Evolutionary conservation across 176 grass and related monocot genomes (phyloP).

Genomic region (Olyra latifolia): DNA sequence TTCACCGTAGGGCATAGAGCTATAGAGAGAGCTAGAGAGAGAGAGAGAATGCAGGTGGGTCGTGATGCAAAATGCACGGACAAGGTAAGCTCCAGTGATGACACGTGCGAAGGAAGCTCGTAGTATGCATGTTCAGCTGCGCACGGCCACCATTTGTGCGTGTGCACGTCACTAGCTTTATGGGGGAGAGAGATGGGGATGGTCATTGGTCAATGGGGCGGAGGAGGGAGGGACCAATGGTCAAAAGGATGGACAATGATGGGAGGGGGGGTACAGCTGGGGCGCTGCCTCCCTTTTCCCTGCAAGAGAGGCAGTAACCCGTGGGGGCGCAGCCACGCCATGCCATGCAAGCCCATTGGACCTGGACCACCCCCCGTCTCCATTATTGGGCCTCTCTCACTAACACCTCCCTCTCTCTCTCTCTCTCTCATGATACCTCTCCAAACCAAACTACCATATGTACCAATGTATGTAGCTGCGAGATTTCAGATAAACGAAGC

Average conservation of each 20-base stretch:
- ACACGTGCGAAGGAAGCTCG: neutral
- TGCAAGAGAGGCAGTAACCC: slow-evolving; percentile 35
- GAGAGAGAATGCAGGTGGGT: neutral
- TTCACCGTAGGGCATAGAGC: neutral
- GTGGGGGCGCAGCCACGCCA: slow-evolving; percentile 21
- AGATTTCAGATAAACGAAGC: too few species aligned
- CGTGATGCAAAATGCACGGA: neutral
- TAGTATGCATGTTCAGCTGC: neutral
- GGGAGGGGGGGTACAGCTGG: neutral
- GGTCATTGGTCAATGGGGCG: neutral
- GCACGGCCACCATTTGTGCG: neutral
- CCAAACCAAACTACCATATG: too few species aligned
- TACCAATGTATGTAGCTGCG: too few species aligned
- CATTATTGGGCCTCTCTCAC: slow-evolving; percentile 12
- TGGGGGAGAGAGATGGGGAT: neutral
- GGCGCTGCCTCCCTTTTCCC: slow-evolving; percentile 43
- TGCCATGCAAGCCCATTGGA: neutral
- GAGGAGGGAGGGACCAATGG: slow-evolving; percentile 18
- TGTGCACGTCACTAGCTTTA: neutral
- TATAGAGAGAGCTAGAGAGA: neutral
- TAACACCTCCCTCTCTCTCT: too few species aligned
- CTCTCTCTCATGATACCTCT: neutral
- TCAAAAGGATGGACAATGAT: slow-evolving; percentile 18
- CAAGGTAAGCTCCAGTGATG: neutral
- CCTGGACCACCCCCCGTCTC: slow-evolving; percentile 19